Evolutionary conservation across 305 asterid species (phyloP).

Genomic region (Rubia balearica): DNA sequence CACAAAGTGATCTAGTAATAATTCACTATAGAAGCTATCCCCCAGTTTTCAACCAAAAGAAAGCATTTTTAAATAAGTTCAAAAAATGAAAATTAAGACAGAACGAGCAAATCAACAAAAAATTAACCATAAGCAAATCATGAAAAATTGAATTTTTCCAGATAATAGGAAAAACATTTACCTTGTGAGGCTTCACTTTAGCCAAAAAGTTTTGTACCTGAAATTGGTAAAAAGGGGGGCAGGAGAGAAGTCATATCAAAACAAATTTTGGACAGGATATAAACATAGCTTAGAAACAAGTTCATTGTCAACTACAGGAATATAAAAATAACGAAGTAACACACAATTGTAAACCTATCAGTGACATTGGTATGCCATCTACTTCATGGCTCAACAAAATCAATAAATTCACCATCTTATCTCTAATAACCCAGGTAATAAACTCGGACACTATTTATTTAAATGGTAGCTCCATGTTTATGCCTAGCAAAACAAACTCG

Average conservation of each 20-base stretch:
- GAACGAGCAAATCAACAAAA: conserved; percentile 4
- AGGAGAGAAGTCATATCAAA: conserved; percentile 15
- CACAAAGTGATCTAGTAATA: not conserved
- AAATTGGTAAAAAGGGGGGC: conserved; percentile 14
- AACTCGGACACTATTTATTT: no score
- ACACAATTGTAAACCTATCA: not conserved
- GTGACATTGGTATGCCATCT: not conserved
- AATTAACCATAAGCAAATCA: not conserved
- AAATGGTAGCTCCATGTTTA: not conserved
- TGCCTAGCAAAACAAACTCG: not conserved
- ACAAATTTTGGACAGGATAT: conserved; percentile 1
- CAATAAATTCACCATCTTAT: not conserved
- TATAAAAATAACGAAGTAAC: not conserved
- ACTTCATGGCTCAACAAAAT: not conserved
- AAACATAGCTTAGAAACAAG: not conserved
- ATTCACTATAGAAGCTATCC: not conserved
- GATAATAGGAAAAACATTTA: conserved; percentile 22
- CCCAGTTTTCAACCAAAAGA: not conserved
- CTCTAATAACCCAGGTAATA: no score
- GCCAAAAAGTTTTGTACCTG: conserved; percentile 77
- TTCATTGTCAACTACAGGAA: not conserved
- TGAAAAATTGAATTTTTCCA: not conserved
- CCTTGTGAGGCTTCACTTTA: conserved; percentile 90
- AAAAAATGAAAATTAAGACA: not conserved
- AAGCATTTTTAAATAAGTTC: not conserved